These are phyloP conservation scores for Solanum medicagineum DNA, from an alignment of 257 asterid genomes.

Conservation along the genomic window DNA sequence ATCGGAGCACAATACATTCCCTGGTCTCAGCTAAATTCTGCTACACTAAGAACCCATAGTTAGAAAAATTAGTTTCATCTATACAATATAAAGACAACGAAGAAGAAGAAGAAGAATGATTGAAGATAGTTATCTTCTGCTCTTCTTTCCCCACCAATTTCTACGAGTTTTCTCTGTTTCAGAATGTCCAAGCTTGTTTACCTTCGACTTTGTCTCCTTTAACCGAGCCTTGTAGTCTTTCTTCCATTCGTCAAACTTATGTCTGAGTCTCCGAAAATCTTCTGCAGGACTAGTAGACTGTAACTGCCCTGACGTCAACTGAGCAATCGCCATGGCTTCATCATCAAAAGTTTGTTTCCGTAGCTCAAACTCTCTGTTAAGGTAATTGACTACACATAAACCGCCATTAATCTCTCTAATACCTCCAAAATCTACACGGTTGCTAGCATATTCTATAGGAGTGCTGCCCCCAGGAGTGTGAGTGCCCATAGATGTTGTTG, in stretches of 20 bases:
- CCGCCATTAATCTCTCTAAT: conserved; percentile 32
- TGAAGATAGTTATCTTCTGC: conserved; percentile 12
- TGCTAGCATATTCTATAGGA: conserved; percentile 30
- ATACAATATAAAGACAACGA: background rate
- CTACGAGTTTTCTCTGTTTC: conserved; percentile 40
- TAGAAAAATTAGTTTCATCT: background rate
- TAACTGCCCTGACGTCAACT: conserved; percentile 26
- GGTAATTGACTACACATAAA: conserved; percentile 27
- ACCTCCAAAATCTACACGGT: conserved; percentile 18
- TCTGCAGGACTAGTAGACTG: conserved; percentile 14
- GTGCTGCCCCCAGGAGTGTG: conserved; percentile 64
- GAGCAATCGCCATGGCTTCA: conserved; percentile 33
- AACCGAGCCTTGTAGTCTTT: conserved; percentile 50
- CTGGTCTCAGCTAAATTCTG: background rate
- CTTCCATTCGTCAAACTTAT: conserved; percentile 51
- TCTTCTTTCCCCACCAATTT: conserved; percentile 75
- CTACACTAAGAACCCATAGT: background rate
- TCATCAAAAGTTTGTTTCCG: conserved; percentile 39
- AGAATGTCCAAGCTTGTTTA: conserved; percentile 23
- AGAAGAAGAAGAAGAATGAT: background rate
- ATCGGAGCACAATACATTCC: conserved; percentile 10
- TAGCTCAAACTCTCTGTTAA: conserved; percentile 48
- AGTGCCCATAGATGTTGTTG: conserved; percentile 24
- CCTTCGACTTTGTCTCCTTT: conserved; percentile 49
- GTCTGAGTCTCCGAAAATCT: conserved; percentile 46